These are phyloP conservation scores for Termitomyces sp. DNA, from an alignment of 768 basidiomycete genomes.

Conservation along the genomic window DNA sequence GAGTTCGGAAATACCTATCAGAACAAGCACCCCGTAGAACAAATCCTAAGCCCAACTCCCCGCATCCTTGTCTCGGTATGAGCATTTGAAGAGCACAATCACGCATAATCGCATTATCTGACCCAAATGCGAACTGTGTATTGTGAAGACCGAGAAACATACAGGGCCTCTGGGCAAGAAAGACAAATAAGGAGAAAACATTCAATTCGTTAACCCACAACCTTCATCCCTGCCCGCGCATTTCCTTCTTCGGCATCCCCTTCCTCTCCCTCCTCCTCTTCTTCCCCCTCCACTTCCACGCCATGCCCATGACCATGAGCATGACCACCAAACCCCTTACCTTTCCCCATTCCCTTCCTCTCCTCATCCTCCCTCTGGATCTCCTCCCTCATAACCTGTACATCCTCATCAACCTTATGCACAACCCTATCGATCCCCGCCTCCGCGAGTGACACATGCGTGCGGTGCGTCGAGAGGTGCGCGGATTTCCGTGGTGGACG, in stretches of 20 bases:
- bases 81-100: too few species aligned
- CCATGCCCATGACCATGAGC: conserved; percentile 7
- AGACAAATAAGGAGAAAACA: neutral
- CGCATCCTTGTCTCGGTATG: too few species aligned
- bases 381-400: conserved; percentile 75
- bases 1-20: too few species aligned
- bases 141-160: neutral
- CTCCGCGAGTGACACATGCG: conserved; percentile 81
- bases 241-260: conserved; percentile 17
- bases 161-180: neutral
- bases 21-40: too few species aligned
- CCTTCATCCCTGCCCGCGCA: neutral
- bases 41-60: too few species aligned
- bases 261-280: conserved; percentile 23
- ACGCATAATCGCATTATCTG: too few species aligned
- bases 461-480: conserved; percentile 75
- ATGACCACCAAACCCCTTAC: conserved; percentile 11
- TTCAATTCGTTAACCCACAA: neutral
- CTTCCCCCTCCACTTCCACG: conserved; percentile 18
- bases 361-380: conserved; percentile 63
- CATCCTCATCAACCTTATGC: conserved; percentile 79
- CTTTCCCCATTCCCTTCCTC: conserved; percentile 19
- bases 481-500: conserved; percentile 78
- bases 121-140: too few species aligned
- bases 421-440: conserved; percentile 86